These are phyloP conservation scores for Aspergillus wentii DNA, from an alignment of 495 filamentous ascomycete genomes.

Conservation along the genomic window DNA sequence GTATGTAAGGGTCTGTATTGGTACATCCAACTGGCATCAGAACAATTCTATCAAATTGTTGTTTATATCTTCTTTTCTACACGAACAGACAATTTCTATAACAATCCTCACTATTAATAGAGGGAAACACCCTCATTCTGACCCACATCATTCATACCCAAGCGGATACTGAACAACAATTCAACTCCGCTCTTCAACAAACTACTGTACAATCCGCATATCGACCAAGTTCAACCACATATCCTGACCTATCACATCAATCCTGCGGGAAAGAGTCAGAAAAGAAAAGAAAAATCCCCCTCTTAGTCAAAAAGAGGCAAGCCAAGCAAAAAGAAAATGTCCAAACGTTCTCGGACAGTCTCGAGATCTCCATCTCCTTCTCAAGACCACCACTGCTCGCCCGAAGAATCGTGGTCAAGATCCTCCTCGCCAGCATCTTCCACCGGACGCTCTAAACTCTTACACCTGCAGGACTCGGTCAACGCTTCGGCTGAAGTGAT, in stretches of 20 bases:
- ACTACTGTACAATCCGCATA: not conserved
- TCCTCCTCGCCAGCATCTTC: slow-evolving; percentile 19
- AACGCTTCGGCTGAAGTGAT: slow-evolving; percentile 41
- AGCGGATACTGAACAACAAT: too few relatives aligned
- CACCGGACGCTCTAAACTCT: slow-evolving; percentile 19
- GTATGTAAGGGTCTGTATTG: slow-evolving; percentile 1
- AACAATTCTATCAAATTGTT: too few relatives aligned
- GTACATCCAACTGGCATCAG: too few relatives aligned
- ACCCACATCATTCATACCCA: too few relatives aligned
- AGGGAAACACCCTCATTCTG: too few relatives aligned
- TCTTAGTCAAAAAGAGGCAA: not conserved
- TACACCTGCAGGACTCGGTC: slow-evolving; percentile 17
- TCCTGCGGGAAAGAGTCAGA: not conserved
- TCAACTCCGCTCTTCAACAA: too few relatives aligned
- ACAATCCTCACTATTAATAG: too few relatives aligned
- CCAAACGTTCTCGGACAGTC: slow-evolving; percentile 55
- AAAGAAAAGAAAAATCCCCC: slow-evolving; percentile 2
- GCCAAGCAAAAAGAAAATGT: slow-evolving; percentile 40
- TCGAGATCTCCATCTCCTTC: slow-evolving; percentile 36
- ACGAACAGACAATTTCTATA: too few relatives aligned
- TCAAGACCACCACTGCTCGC: slow-evolving; percentile 12
- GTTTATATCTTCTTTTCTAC: too few relatives aligned
- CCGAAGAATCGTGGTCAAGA: slow-evolving; percentile 12
- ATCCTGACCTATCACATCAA: slow-evolving; percentile 7
- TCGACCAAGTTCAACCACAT: not conserved